Conservation (phyloP, 306 rosid species). For the Potentilla sterilis region DNA sequence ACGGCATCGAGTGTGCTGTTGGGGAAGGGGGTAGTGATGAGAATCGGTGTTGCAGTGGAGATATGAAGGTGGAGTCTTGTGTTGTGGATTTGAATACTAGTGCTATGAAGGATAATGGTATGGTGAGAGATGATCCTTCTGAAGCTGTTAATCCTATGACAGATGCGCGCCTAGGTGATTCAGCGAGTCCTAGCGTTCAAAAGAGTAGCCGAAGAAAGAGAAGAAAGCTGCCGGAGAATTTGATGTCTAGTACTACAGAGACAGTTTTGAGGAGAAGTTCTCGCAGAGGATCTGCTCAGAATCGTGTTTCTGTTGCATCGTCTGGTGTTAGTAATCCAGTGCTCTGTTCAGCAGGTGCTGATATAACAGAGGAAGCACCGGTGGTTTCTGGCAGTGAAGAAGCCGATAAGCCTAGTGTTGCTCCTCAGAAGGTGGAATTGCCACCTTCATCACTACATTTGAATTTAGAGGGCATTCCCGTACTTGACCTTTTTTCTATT, state of each 20-base stretch:
- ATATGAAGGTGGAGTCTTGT: slow-evolving; percentile 31
- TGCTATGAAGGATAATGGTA: slow-evolving; percentile 32
- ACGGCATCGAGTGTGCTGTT: slow-evolving; percentile 25
- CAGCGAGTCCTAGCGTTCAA: slow-evolving; percentile 42
- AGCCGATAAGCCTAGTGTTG: slow-evolving; percentile 39
- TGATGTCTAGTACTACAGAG: slow-evolving; percentile 38
- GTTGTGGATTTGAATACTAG: slow-evolving; percentile 26
- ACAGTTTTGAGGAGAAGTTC: slow-evolving; percentile 88
- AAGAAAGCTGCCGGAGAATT: slow-evolving; percentile 44
- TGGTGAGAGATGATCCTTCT: slow-evolving; percentile 41
- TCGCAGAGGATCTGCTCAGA: slow-evolving; percentile 70
- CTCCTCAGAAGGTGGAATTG: slow-evolving; percentile 54
- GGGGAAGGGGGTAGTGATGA: slow-evolving; percentile 37
- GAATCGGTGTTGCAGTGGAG: slow-evolving; percentile 30
- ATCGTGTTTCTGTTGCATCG: slow-evolving; percentile 22
- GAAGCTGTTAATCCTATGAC: slow-evolving; percentile 42
- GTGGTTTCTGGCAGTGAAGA: slow-evolving; percentile 35
- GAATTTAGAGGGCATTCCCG: slow-evolving; percentile 64
- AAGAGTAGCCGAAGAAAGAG: slow-evolving; percentile 59
- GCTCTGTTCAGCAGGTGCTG: slow-evolving; percentile 52
- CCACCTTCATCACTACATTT: slow-evolving; percentile 83
- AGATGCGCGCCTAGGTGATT: slow-evolving; percentile 40
- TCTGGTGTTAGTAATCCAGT: slow-evolving; percentile 40
- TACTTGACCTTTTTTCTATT: slow-evolving; percentile 82
- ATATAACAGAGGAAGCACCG: slow-evolving; percentile 56